Base-by-base conservation (phyloP, 306 rosid genomes). In the Castanea mollissima region DNA sequence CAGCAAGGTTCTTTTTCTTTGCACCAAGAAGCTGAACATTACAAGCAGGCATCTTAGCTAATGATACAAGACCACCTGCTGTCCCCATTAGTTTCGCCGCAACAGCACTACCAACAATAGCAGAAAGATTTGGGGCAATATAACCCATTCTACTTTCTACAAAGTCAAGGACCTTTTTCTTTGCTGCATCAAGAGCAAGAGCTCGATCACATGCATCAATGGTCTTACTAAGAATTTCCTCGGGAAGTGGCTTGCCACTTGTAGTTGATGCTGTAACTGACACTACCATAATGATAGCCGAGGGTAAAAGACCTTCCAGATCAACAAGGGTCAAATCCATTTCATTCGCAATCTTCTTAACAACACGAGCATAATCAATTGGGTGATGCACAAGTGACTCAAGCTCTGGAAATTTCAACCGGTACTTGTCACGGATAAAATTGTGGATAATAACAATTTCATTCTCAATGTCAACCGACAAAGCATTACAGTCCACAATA, bases 1-100 rank as follows among this genome's bases (percentile, higher is more conserved):
- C 98, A 76, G 97, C 98, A 64, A 95, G 98, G 77, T 88, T 95
- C 77, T 93, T 92, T 81, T 81, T 95, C 92, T 93, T 92, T 52
- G 98, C 97, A 81, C 99, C 99, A 59, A 94, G 97, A 86, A 93
- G 98, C 89, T 95, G 99, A 79, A 95, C 99, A 86, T 95, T 95
- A 85, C 99, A 95, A 74, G 99, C 92, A 83, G 99, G 99, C 99
- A 95, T 93, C 89, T 91, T 95, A 25, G 99, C 91, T 74, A 95
- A 85, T 21, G 97, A 74, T 29, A 20, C 78, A 64, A 95, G 81
- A 52, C 99, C 98, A 74, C 99, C 99, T 74, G 98, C 98, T 34
- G 90, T 92, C 72, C 98, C 99, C 94, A 93, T 89, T 85, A 95
- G 99, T 87, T 95, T 95, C 11, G 98, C 99, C 13, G 98, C 99